Evolutionary conservation across 495 filamentous ascomycete genomes (phyloP), one percentile per base, ranked within the genome.

Genomic region (Cercophora samala): DNA sequence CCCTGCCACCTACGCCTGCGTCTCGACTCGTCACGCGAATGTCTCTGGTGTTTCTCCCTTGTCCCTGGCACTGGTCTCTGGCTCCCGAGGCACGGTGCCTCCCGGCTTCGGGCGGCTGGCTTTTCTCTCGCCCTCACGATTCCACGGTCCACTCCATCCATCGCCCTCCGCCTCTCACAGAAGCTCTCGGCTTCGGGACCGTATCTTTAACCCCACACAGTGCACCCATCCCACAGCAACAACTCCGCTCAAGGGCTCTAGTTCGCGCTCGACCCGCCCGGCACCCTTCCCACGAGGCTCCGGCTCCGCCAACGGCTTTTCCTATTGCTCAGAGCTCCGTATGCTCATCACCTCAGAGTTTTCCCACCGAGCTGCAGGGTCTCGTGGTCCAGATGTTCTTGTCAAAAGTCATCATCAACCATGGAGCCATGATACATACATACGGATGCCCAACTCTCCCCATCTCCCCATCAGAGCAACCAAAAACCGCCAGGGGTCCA

Each of bases 21-120:
- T 29, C 60, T 64, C 63, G 56, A 56, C 63, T 65, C 62, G 53
- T 69, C 69, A 71, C 62, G 63, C 66, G 18, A 24, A 58, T 66
- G 58, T 66, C 46, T 66, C 37, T 46, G 1, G 5, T 32, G 18
- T 60, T 17, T 25, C 11, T 15, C 58, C 58, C 58, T 60, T 32
- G 26, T 62, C 60, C 60, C 26, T 51, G 29, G 21, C 60, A 62
- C 32, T 13, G 29, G n/a, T 37, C 24, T 58, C 53, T 67, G 65
- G 59, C 19, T 52, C 65, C 60, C 21, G 32, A 26, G 23, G 61
- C 61, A 22, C 61, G 42, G 21, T 63, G 61, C 22, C 61, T 63
- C 61, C 51, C 42, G n/a, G 61, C 22, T 8, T 51, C 26, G 60
- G 60, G 26, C 60, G 60, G 18, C 51, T 60, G 22, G 58, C 58